A percentile compares a stretch with the other conserved stretches of the same genome.
phyloP scores from a whole-genome alignment of 768 basidiomycete species.

The Lentinula boryana region DNA sequence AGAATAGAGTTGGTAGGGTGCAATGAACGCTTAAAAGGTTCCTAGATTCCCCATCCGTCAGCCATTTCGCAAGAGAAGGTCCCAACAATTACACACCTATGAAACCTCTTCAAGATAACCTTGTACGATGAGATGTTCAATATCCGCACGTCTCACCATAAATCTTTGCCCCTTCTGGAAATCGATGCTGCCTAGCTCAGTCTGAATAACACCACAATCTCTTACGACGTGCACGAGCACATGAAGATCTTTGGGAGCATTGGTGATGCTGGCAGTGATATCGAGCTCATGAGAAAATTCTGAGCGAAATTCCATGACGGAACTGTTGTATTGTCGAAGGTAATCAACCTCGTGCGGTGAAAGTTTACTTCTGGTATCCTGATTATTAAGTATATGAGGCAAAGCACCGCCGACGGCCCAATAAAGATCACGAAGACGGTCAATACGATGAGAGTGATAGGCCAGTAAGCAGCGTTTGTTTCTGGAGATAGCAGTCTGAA shows the following conservation, averaged over 20 bases:
- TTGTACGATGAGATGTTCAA: slow-evolving; percentile 92
- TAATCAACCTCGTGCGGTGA: slow-evolving; percentile 84
- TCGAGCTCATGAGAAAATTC: slow-evolving; percentile 86
- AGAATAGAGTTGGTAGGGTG: background rate
- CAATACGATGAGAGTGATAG: slow-evolving; percentile 84
- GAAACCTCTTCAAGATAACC: slow-evolving; percentile 88
- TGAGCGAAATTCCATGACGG: slow-evolving; percentile 77
- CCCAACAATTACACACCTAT: slow-evolving; percentile 4
- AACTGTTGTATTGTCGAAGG: slow-evolving; percentile 71
- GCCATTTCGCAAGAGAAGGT: background rate
- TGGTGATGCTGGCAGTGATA: slow-evolving; percentile 74
- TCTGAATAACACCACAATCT: slow-evolving; percentile 90
- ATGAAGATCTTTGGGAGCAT: slow-evolving; percentile 86
- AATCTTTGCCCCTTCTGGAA: slow-evolving; percentile 88
- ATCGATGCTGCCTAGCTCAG: slow-evolving; percentile 86
- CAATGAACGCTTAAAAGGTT: background rate
- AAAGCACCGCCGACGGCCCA: slow-evolving; percentile 87
- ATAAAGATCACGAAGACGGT: slow-evolving; percentile 80
- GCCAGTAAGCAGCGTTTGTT: slow-evolving; percentile 96
- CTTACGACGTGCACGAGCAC: slow-evolving; percentile 81
- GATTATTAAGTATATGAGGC: slow-evolving; percentile 67
- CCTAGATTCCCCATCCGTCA: background rate
- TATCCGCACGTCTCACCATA: slow-evolving; percentile 80
- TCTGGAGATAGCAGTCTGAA: slow-evolving; percentile 83
- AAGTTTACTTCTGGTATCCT: slow-evolving; percentile 65